Evolutionary conservation across 345 rosid genomes (phyloP).

Genomic region (Populus ilicifolia): DNA sequence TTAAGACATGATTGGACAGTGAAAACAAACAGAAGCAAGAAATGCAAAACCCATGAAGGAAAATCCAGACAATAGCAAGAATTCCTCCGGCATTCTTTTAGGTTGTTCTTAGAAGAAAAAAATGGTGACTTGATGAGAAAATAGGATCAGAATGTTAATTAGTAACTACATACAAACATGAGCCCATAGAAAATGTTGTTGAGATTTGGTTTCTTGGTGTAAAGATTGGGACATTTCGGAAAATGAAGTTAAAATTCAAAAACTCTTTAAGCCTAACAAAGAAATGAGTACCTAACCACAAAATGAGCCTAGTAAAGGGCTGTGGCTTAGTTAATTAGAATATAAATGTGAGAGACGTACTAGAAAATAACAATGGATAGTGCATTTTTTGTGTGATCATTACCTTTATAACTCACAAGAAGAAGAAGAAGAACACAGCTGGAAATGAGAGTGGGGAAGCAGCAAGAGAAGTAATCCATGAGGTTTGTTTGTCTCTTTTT

Average conservation of each 20-base stretch:
- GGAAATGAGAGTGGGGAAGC: constrained; percentile 1
- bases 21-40: not conserved
- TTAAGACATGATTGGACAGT: no score
- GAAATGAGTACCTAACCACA: not conserved
- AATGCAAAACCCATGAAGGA: not conserved
- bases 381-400: not conserved
- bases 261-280: not conserved
- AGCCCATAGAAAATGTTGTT: not conserved
- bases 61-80: not conserved
- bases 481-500: not conserved
- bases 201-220: not conserved
- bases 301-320: not conserved
- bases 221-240: not conserved
- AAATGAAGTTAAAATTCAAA: not conserved
- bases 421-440: constrained; percentile 12
- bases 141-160: not conserved
- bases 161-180: not conserved
- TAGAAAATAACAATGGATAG: not conserved
- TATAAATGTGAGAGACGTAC: not conserved
- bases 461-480: constrained; percentile 13
- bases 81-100: no score
- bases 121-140: not conserved
- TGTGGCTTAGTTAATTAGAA: not conserved
- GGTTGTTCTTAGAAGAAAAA: not conserved
- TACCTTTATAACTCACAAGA: constrained; percentile 19